These are phyloP conservation scores for Puccinia hordei DNA, from an alignment of 1,284 basidiomycete genomes.

Conservation along the genomic window DNA sequence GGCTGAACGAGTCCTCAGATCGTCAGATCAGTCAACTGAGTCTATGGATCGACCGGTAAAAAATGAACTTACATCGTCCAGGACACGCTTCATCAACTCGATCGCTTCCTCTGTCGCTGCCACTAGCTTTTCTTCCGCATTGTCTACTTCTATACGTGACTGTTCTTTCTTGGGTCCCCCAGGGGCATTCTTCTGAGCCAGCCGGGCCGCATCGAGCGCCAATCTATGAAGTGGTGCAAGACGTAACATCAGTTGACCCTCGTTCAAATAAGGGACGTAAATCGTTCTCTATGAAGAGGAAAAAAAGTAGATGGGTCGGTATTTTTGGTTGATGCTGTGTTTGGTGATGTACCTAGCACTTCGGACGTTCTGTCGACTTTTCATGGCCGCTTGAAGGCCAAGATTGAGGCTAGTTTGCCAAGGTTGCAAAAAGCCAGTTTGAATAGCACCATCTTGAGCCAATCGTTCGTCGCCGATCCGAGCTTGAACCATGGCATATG, in stretches of 20 bases:
- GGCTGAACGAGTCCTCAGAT: constrained; percentile 67
- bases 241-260: not conserved
- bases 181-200: constrained; percentile 62
- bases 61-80: constrained; percentile 55
- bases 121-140: constrained; percentile 60
- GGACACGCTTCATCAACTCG: constrained; percentile 59
- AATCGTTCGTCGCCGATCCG: constrained; percentile 82
- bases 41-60: not conserved
- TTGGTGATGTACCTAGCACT: constrained; percentile 65
- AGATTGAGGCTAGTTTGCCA: constrained; percentile 85
- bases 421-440: constrained; percentile 76
- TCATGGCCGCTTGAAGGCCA: constrained; percentile 80
- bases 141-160: constrained; percentile 56
- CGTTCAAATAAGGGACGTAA: not conserved
- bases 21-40: not conserved
- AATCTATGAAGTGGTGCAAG: constrained; percentile 58
- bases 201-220: constrained; percentile 74
- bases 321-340: not conserved
- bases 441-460: constrained; percentile 76
- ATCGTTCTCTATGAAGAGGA: not conserved
- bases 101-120: constrained; percentile 60
- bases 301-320: not conserved
- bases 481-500: constrained; percentile 82
- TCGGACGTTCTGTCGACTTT: constrained; percentile 83
- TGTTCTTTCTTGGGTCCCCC: constrained; percentile 53